Conservation (phyloP, 768 basidiomycete species). For the Rhizopogon vulgaris region DNA sequence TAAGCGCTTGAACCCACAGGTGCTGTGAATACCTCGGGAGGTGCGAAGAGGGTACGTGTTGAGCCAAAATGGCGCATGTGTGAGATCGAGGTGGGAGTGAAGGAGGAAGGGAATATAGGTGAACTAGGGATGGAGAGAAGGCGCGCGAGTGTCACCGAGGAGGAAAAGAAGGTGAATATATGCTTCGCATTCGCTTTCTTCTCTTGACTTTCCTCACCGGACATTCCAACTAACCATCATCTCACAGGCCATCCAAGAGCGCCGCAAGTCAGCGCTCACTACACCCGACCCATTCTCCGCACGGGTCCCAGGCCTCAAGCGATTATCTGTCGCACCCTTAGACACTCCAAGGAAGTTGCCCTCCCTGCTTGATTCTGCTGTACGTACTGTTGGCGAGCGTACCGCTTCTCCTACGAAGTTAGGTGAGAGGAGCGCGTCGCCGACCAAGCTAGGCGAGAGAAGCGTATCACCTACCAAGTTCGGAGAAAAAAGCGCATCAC, state of each 20-base stretch:
- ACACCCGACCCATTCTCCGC: slow-evolving; percentile 45
- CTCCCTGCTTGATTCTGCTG: slow-evolving; percentile 1
- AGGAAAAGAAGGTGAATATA: slow-evolving; percentile 10
- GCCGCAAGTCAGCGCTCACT: slow-evolving; percentile 51
- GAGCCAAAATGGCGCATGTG: slow-evolving; percentile 51
- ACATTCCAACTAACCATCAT: background rate
- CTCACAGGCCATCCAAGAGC: slow-evolving; percentile 53
- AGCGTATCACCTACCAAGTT: background rate
- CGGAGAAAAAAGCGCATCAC: slow-evolving; percentile 1
- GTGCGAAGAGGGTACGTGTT: slow-evolving; percentile 35
- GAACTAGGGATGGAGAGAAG: background rate
- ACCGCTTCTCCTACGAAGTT: background rate
- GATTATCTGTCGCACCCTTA: slow-evolving; percentile 16
- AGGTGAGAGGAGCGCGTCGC: background rate
- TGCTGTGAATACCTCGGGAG: slow-evolving; percentile 14
- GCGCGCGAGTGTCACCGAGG: slow-evolving; percentile 8
- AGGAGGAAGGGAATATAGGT: slow-evolving; percentile 2
- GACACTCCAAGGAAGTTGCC: background rate
- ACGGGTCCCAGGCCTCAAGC: slow-evolving; percentile 44
- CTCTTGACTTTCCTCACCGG: background rate
- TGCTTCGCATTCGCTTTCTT: background rate
- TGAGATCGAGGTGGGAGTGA: slow-evolving; percentile 31
- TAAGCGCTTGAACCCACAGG: slow-evolving; percentile 21
- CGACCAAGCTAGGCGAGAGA: background rate
- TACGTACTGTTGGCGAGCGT: background rate